A percentile compares a stretch with the other conserved stretches of the same genome.
Conservation (phyloP, 306 rosid genomes). For the Morella rubra region DNA sequence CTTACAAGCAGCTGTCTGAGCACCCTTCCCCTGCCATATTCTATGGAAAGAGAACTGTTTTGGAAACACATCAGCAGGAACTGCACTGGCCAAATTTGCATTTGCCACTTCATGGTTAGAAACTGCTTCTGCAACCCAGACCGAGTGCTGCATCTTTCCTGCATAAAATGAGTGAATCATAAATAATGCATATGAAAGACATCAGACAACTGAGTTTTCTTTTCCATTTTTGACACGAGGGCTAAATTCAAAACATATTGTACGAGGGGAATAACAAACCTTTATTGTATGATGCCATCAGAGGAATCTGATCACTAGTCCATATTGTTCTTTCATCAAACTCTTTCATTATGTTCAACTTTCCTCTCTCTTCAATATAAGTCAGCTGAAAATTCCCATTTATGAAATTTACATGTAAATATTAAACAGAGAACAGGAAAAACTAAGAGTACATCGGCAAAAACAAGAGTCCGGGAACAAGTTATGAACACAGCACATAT, state of each 20-base stretch:
- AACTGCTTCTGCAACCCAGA: slow-evolving; percentile 82
- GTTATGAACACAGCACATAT: slow-evolving; percentile 1
- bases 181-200: slow-evolving; percentile 2
- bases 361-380: slow-evolving; percentile 88
- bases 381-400: slow-evolving; percentile 46
- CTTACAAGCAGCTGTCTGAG: slow-evolving; percentile 85
- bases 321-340: slow-evolving; percentile 95
- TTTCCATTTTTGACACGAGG: not conserved
- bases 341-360: slow-evolving; percentile 80
- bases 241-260: not conserved
- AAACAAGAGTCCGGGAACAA: not conserved
- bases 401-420: not conserved
- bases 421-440: slow-evolving; percentile 18
- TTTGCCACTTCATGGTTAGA: slow-evolving; percentile 55
- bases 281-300: slow-evolving; percentile 91
- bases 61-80: slow-evolving; percentile 62
- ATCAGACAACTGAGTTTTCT: not conserved
- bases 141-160: slow-evolving; percentile 96
- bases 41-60: slow-evolving; percentile 67
- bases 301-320: slow-evolving; percentile 89
- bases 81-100: slow-evolving; percentile 44
- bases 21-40: slow-evolving; percentile 99
- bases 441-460: slow-evolving; percentile 4
- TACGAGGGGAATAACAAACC: slow-evolving; percentile 40
- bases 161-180: slow-evolving; percentile 36